These are phyloP conservation scores for Agrostemma githago DNA, from an alignment of 148 eudicot species.

Conservation along the genomic window DNA sequence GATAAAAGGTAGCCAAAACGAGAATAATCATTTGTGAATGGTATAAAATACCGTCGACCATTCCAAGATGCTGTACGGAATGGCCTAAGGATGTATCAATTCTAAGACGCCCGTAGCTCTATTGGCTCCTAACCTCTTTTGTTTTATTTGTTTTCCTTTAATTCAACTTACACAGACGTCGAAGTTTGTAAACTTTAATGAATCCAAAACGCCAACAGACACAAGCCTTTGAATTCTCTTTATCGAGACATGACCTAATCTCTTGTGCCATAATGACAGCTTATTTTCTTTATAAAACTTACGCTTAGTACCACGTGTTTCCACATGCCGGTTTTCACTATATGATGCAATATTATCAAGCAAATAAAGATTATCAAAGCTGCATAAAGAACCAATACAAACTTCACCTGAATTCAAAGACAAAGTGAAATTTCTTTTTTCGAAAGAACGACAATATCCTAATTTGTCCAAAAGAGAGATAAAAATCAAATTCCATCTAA, in stretches of 20 bases:
- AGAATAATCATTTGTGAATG: no score
- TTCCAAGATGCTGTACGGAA: no score
- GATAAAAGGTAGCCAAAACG: no score
- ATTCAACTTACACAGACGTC: background rate
- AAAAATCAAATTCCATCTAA: slow-evolving; percentile 4
- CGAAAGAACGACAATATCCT: slow-evolving; percentile 8
- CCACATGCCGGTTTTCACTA: no score
- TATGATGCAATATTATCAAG: background rate
- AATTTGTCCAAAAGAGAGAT: background rate
- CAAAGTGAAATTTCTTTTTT: background rate
- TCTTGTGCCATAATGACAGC: background rate
- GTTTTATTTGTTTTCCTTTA: background rate
- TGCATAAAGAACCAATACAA: background rate
- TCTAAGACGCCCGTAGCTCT: background rate
- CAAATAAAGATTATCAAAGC: background rate
- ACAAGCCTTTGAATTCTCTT: slow-evolving; percentile 5
- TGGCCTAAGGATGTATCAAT: background rate
- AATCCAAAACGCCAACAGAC: background rate
- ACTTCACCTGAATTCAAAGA: background rate
- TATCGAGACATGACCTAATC: background rate
- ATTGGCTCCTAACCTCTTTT: background rate
- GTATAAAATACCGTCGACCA: no score
- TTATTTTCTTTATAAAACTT: background rate
- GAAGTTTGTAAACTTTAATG: background rate
- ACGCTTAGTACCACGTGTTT: background rate